Conservation (phyloP, 495 filamentous ascomycete species). For the Amniculicola lignicola region DNA sequence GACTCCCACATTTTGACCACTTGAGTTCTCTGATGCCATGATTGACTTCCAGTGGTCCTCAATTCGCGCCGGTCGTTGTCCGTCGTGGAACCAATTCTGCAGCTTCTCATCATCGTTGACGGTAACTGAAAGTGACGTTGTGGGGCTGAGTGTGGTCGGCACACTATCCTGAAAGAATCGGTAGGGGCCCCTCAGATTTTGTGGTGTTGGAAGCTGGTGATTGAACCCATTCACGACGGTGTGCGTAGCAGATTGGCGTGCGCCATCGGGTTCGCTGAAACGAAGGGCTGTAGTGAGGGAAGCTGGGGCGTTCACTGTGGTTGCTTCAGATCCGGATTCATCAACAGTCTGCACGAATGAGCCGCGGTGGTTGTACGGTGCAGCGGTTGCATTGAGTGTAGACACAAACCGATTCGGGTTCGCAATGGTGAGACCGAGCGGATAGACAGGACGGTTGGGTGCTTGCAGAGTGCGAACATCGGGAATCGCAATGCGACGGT, state of each 20-base stretch:
- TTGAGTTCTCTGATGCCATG: slow-evolving; percentile 10
- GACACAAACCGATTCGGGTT: slow-evolving; percentile 16
- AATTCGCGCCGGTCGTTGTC: slow-evolving; percentile 35
- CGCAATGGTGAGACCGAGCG: slow-evolving; percentile 20
- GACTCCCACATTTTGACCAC: neutral
- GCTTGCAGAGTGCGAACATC: neutral
- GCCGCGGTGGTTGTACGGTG: slow-evolving; percentile 8
- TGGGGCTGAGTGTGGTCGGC: slow-evolving; percentile 19
- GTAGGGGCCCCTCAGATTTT: slow-evolving; percentile 35
- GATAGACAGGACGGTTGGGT: neutral
- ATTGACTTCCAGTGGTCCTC: slow-evolving; percentile 34
- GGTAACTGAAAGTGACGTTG: slow-evolving; percentile 3
- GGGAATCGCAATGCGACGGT: slow-evolving; percentile 11
- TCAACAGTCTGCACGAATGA: neutral
- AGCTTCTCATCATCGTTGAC: slow-evolving; percentile 25
- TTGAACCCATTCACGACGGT: slow-evolving; percentile 16
- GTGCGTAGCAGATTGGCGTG: neutral
- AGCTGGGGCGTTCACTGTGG: neutral
- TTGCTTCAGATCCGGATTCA: slow-evolving; percentile 7
- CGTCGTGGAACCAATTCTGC: slow-evolving; percentile 36
- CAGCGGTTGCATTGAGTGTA: slow-evolving; percentile 25
- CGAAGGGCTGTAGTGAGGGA: slow-evolving; percentile 9
- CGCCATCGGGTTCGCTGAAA: slow-evolving; percentile 24
- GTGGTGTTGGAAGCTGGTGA: slow-evolving; percentile 24
- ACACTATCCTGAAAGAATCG: slow-evolving; percentile 34